Percentiles rank a stretch among this genome's conserved stretches.
These are phyloP conservation scores for Aspergillus sojae DNA, from an alignment of 2,329 filamentous ascomycete species.

Conservation along the genomic window DNA sequence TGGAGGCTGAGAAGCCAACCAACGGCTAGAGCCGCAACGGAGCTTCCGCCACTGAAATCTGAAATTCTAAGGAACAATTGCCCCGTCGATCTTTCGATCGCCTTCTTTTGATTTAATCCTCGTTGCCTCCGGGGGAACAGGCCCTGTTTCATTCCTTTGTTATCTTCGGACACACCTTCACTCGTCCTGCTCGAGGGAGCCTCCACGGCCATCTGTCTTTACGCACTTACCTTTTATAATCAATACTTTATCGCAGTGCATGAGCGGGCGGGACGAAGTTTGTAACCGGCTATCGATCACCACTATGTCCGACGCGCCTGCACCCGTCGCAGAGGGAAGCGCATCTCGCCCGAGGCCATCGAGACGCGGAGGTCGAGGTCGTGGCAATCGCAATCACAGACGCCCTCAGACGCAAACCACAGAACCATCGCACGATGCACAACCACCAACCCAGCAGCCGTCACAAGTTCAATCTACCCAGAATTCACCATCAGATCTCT, in stretches of 20 bases:
- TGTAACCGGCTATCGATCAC: constrained; percentile 1
- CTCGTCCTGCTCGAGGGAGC: not conserved
- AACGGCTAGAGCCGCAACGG: not conserved
- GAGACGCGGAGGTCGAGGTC: constrained; percentile 33
- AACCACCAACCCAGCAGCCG: constrained; percentile 14
- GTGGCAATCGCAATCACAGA: constrained; percentile 29
- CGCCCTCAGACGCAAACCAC: constrained; percentile 15
- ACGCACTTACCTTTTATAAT: not conserved
- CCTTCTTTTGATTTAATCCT: not conserved
- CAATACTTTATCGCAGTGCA: constrained; percentile 6
- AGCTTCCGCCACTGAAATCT: constrained; percentile 3
- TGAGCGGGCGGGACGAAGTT: constrained; percentile 13
- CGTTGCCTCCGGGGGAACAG: not conserved
- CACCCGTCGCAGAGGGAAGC: constrained; percentile 15
- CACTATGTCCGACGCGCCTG: constrained; percentile 21
- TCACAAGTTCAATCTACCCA: constrained; percentile 10
- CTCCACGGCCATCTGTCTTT: not conserved
- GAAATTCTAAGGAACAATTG: not conserved
- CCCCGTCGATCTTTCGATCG: not conserved
- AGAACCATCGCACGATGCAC: constrained; percentile 10
- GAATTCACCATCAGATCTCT: constrained; percentile 3
- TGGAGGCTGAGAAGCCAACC: not conserved
- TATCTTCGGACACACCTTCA: not conserved
- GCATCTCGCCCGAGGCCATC: constrained; percentile 23
- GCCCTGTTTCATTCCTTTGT: not conserved